Conservation (phyloP, 768 basidiomycete genomes). For the Mycena alexandri region DNA sequence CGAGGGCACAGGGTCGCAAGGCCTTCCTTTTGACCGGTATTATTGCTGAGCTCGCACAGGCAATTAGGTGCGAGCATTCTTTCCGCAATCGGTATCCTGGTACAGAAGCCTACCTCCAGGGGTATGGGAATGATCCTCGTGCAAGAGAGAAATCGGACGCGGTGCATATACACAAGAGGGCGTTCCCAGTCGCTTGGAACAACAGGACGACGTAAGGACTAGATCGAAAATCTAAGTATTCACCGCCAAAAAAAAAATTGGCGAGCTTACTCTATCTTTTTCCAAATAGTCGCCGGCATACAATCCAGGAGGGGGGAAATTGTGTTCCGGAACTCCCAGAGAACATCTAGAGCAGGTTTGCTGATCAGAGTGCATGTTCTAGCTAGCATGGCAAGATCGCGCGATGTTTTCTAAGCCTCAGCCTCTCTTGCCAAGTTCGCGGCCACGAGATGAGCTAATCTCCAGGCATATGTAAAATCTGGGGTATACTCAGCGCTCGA, state of each 20-base stretch:
- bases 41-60: too few species aligned
- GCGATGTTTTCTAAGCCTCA: background rate
- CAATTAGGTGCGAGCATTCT: too few species aligned
- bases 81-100: too few species aligned
- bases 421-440: too few species aligned
- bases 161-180: background rate
- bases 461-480: too few species aligned
- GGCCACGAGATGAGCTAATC: too few species aligned
- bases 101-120: too few species aligned
- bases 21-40: too few species aligned
- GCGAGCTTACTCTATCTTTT: background rate
- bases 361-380: background rate
- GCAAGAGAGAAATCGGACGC: background rate
- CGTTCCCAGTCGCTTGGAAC: slow-evolving; percentile 5
- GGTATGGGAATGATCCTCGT: too few species aligned
- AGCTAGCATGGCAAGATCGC: background rate
- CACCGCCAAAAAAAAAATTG: background rate
- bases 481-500: too few species aligned
- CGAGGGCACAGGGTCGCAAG: too few species aligned
- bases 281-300: background rate
- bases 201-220: background rate
- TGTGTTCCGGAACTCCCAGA: background rate
- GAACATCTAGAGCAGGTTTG: slow-evolving; percentile 4
- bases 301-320: background rate
- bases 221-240: background rate